These are phyloP conservation scores for Backusella psychrophila DNA, from an alignment of 192 early-diverging fungal species.

Conservation along the genomic window DNA sequence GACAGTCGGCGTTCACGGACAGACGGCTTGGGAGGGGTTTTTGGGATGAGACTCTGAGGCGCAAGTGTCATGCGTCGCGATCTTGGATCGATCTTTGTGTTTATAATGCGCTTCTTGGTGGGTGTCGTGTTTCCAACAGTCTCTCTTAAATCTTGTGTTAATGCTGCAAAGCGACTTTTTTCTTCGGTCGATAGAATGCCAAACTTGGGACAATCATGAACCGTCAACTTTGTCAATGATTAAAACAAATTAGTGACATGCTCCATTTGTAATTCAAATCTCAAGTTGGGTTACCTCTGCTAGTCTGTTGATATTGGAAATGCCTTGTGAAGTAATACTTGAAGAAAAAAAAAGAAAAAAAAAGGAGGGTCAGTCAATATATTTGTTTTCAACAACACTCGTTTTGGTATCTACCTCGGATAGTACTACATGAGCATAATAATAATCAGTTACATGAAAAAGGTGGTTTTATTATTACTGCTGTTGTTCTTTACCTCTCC, in stretches of 20 bases:
- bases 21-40: constrained; percentile 1
- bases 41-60: neutral
- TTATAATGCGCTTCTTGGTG: neutral
- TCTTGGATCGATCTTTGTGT: neutral
- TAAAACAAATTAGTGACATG: neutral
- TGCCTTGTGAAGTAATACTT: neutral
- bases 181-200: neutral
- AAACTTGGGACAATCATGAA: neutral
- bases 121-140: neutral
- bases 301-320: neutral
- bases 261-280: neutral
- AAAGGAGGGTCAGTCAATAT: neutral
- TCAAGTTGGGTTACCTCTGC: neutral
- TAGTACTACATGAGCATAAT: neutral
- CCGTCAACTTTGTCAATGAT: neutral
- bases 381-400: neutral
- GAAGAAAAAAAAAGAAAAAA: neutral
- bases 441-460: neutral
- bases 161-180: neutral
- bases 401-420: neutral
- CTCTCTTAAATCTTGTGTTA: neutral
- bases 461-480: neutral
- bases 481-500: neutral
- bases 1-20: constrained; percentile 5
- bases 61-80: neutral